phyloP scores from a whole-genome alignment of 331 rosid species.

The Phaseolus coccineus region DNA sequence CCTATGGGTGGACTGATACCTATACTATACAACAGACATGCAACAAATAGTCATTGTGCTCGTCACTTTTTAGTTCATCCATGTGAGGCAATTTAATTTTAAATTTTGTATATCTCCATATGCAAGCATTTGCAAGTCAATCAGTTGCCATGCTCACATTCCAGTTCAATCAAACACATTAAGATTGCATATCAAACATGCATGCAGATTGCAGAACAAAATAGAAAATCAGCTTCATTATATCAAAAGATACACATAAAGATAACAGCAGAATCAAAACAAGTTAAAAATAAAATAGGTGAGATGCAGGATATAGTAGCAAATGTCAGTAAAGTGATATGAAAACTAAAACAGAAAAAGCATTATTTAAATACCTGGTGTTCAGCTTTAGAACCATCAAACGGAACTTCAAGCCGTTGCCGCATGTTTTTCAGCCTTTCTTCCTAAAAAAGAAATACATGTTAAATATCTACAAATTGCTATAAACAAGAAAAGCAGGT shows the following conservation, averaged over 20 bases:
- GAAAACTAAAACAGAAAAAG: slow-evolving; percentile 2
- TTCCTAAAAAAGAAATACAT: slow-evolving; percentile 59
- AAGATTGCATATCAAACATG: slow-evolving; percentile 21
- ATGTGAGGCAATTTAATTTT: slow-evolving; percentile 7
- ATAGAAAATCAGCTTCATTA: slow-evolving; percentile 10
- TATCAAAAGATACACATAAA: slow-evolving; percentile 16
- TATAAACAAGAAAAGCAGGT: slow-evolving; percentile 11
- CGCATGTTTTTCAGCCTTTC: slow-evolving; percentile 70
- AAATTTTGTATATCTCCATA: slow-evolving; percentile 22
- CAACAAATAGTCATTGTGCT: slow-evolving; percentile 5
- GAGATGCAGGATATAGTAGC: neutral
- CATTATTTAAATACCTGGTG: slow-evolving; percentile 76
- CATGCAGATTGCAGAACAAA: slow-evolving; percentile 32
- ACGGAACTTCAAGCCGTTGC: slow-evolving; percentile 81
- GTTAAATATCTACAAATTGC: slow-evolving; percentile 34
- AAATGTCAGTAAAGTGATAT: slow-evolving; percentile 23
- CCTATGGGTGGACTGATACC: neutral
- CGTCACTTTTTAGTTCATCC: slow-evolving; percentile 22
- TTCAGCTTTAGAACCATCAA: slow-evolving; percentile 80
- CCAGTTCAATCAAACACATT: neutral
- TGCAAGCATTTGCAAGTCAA: slow-evolving; percentile 30
- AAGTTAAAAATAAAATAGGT: slow-evolving; percentile 1
- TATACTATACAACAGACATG: slow-evolving; percentile 22
- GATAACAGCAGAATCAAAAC: slow-evolving; percentile 20
- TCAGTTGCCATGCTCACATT: slow-evolving; percentile 13